A percentile compares a stretch with the other conserved stretches of the same genome.
Evolutionary conservation across 2,329 filamentous ascomycete genomes (phyloP).

Genomic region (Myrmaecium sp.): DNA sequence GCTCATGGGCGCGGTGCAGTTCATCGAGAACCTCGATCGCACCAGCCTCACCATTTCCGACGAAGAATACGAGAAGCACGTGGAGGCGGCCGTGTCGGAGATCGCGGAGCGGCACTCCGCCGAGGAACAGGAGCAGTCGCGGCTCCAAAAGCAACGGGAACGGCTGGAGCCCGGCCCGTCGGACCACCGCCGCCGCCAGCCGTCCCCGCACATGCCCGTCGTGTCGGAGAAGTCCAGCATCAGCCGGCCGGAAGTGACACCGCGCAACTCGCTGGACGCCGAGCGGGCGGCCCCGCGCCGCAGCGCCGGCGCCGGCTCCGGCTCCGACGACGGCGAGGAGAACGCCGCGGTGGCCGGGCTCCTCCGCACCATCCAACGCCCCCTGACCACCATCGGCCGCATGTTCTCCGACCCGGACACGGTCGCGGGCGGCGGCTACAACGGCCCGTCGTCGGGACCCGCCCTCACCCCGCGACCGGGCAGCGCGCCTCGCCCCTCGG

Average conservation of each 20-base stretch:
- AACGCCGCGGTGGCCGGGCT: slow-evolving; percentile 70
- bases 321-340: slow-evolving; percentile 33
- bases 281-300: slow-evolving; percentile 40
- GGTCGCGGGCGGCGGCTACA: no score
- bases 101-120: slow-evolving; percentile 79
- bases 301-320: slow-evolving; percentile 17
- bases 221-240: slow-evolving; percentile 32
- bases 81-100: slow-evolving; percentile 88
- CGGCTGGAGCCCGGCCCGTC: slow-evolving; percentile 7
- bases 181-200: slow-evolving; percentile 16
- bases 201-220: slow-evolving; percentile 25
- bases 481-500: slow-evolving; percentile 32
- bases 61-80: slow-evolving; percentile 87
- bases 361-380: slow-evolving; percentile 77
- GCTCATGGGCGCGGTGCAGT: slow-evolving; percentile 85
- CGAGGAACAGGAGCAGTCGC: slow-evolving; percentile 16
- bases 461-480: slow-evolving; percentile 29
- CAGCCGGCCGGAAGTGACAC: slow-evolving; percentile 39
- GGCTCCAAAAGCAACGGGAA: slow-evolving; percentile 12
- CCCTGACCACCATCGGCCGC: slow-evolving; percentile 76
- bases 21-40: slow-evolving; percentile 89
- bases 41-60: slow-evolving; percentile 87
- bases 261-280: slow-evolving; percentile 41
- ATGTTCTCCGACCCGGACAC: slow-evolving; percentile 60
- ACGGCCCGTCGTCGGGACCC: slow-evolving; percentile 11